phyloP scores from a whole-genome alignment of 257 asterid species.

The Thymus quinquecostatus region DNA sequence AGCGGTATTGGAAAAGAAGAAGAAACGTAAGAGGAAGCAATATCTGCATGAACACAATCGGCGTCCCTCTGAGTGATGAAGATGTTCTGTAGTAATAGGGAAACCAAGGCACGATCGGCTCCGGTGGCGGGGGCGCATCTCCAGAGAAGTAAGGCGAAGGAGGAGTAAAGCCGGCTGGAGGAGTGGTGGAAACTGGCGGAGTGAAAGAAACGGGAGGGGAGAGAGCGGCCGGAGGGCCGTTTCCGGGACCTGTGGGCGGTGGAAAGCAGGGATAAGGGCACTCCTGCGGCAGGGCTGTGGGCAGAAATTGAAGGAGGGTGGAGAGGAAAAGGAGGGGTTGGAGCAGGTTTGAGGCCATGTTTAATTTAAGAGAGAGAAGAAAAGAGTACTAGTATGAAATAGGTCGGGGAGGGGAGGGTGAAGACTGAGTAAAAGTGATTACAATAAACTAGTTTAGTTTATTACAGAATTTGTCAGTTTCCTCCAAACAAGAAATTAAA shows the following conservation, averaged over 20 bases:
- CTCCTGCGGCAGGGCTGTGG: conserved; percentile 56
- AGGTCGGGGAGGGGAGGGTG: conserved; percentile 25
- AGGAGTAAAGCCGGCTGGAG: conserved; percentile 47
- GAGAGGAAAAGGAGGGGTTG: conserved; percentile 37
- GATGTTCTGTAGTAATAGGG: conserved; percentile 68
- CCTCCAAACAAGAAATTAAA: no score
- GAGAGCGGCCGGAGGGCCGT: conserved; percentile 46
- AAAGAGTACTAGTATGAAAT: conserved; percentile 24
- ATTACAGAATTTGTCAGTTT: neutral
- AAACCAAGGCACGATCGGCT: conserved; percentile 78
- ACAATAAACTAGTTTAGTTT: conserved; percentile 9
- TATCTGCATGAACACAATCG: neutral
- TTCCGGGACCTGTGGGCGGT: conserved; percentile 78
- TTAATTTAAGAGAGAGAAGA: neutral
- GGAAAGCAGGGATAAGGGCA: conserved; percentile 92
- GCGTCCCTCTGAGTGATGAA: conserved; percentile 39
- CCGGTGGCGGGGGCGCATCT: conserved; percentile 72
- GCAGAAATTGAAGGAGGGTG: conserved; percentile 44
- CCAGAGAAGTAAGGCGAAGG: conserved; percentile 50
- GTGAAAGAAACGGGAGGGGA: conserved; percentile 42
- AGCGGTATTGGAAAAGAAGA: conserved; percentile 18
- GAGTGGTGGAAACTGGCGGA: conserved; percentile 42
- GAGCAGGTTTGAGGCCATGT: conserved; percentile 56
- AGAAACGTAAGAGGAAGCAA: conserved; percentile 3
- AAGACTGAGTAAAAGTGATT: conserved; percentile 25